Percentiles rank a stretch among this genome's conserved stretches.
phyloP scores from a whole-genome alignment of 106 monocot genomes.

The Platanthera zijinensis region DNA sequence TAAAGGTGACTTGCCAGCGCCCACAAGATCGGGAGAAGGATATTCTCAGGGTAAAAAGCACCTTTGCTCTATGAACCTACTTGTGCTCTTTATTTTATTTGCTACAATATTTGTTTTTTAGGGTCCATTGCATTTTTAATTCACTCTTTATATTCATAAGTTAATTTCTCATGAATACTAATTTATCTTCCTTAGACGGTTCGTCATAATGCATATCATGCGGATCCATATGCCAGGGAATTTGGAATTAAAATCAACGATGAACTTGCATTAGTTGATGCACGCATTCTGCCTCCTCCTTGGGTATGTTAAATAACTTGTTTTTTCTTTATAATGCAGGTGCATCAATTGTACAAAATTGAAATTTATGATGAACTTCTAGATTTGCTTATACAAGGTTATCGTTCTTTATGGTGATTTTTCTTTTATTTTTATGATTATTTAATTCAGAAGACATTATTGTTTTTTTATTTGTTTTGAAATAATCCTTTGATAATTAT shows the following conservation, averaged over 20 bases:
- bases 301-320: conserved; percentile 22
- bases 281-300: conserved; percentile 56
- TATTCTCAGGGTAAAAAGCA: conserved; percentile 30
- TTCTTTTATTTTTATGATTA: no score
- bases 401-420: no score
- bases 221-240: conserved; percentile 50
- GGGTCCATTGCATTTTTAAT: neutral
- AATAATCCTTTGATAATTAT: neutral
- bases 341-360: neutral
- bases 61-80: neutral
- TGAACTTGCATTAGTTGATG: conserved; percentile 45
- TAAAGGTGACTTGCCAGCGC: conserved; percentile 48
- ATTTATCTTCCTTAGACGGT: conserved; percentile 24
- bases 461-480: neutral
- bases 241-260: conserved; percentile 57
- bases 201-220: conserved; percentile 37
- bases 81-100: neutral
- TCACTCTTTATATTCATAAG: neutral
- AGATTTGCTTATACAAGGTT: no score
- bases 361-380: neutral
- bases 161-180: neutral
- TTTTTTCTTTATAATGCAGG: neutral
- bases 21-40: conserved; percentile 44
- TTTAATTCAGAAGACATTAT: no score
- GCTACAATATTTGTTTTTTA: neutral